These are phyloP conservation scores for Allantophomopsis lycopodina DNA, from an alignment of 2,329 filamentous ascomycete species.

Conservation along the genomic window DNA sequence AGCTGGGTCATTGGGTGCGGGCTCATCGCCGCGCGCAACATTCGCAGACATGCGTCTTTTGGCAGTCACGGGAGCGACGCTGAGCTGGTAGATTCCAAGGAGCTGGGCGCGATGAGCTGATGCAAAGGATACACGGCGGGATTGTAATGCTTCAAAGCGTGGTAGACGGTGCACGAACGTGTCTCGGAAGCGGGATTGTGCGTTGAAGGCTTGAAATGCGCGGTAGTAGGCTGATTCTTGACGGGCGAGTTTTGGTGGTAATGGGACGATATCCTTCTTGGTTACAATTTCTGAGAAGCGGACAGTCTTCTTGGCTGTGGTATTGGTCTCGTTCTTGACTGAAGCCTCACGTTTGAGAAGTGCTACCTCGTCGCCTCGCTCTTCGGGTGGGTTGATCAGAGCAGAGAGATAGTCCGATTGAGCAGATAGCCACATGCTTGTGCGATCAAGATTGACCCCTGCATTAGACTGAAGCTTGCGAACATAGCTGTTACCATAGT, in stretches of 20 bases:
- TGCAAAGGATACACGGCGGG: constrained; percentile 61
- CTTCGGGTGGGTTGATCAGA: constrained; percentile 42
- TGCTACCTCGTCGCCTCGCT: constrained; percentile 17
- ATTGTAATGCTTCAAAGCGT: constrained; percentile 80
- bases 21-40: constrained; percentile 58
- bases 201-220: constrained; percentile 65
- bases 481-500: constrained; percentile 65
- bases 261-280: constrained; percentile 25
- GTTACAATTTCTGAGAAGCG: constrained; percentile 45
- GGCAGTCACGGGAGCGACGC: constrained; percentile 51
- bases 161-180: constrained; percentile 74
- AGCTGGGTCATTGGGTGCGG: constrained; percentile 45
- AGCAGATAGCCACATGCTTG: constrained; percentile 72
- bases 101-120: constrained; percentile 68
- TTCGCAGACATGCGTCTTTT: constrained; percentile 62
- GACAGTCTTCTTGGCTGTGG: constrained; percentile 53
- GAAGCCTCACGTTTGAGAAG: constrained; percentile 18
- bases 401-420: constrained; percentile 67
- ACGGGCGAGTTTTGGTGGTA: constrained; percentile 36
- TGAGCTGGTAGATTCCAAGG: constrained; percentile 72
- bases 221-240: constrained; percentile 76
- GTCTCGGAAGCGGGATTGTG: constrained; percentile 54
- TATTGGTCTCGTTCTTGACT: constrained; percentile 22
- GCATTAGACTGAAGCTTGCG: constrained; percentile 59
- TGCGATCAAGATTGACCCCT: constrained; percentile 67